phyloP scores from a whole-genome alignment of 2,329 filamentous ascomycete species.

The Ceratocystis ficicola region DNA sequence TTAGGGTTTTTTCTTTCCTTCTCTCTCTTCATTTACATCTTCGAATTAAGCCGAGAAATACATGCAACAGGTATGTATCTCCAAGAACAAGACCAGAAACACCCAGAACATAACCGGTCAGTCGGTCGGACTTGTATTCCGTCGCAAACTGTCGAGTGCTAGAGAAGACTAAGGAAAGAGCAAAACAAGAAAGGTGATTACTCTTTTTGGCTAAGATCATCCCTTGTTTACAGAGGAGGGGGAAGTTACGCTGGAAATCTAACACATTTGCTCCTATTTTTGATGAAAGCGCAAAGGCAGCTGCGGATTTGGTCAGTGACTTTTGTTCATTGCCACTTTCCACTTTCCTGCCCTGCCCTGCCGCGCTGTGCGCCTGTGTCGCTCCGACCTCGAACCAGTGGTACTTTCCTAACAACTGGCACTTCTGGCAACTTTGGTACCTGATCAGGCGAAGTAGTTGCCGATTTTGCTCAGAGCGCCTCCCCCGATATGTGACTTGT shows the following conservation, averaged over 20 bases:
- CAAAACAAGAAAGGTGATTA: background rate
- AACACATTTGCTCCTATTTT: background rate
- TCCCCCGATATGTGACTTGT: background rate
- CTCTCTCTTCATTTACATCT: background rate
- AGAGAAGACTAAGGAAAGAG: too few relatives aligned
- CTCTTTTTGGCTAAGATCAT: conserved; percentile 4
- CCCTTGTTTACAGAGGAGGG: background rate
- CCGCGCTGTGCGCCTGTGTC: too few relatives aligned
- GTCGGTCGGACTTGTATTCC: background rate
- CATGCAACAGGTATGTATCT: background rate
- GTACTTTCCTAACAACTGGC: background rate
- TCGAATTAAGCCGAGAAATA: background rate
- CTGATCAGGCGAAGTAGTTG: background rate
- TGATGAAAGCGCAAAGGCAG: background rate
- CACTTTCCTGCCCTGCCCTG: background rate
- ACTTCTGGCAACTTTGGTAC: background rate
- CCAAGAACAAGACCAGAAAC: background rate
- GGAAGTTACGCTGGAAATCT: background rate
- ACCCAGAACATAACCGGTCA: background rate
- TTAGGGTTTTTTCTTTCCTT: background rate
- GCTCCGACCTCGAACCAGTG: background rate
- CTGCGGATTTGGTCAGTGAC: background rate
- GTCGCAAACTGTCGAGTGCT: background rate
- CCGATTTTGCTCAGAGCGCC: background rate
- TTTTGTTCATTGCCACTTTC: conserved; percentile 2